Evolutionary conservation across 768 basidiomycete genomes (phyloP).

Genomic region (Galerina sulciceps): DNA sequence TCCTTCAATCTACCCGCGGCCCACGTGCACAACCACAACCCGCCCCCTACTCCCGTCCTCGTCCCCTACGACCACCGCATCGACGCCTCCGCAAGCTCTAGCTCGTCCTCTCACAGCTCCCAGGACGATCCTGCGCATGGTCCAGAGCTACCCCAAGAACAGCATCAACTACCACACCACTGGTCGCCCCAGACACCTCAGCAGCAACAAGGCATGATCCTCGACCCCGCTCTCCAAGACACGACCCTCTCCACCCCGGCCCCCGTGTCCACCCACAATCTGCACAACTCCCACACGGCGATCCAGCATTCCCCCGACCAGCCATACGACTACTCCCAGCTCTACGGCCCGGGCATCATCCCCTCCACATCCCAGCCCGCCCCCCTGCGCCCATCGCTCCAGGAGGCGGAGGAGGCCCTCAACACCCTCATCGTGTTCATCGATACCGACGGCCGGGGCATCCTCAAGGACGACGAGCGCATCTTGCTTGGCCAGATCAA

Average conservation of each 20-base stretch:
- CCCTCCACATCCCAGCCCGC: conserved; percentile 29
- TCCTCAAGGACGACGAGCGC: conserved; percentile 39
- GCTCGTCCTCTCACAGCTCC: too few species aligned
- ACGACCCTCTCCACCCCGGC: neutral
- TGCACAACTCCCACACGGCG: conserved; percentile 10
- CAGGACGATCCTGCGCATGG: neutral
- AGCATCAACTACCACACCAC: neutral
- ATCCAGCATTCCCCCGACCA: conserved; percentile 23
- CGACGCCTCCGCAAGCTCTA: too few species aligned
- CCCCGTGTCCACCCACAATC: neutral
- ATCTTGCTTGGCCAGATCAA: conserved; percentile 51
- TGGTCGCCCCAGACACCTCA: neutral
- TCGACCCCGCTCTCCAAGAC: conserved; percentile 17
- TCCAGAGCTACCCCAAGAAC: neutral
- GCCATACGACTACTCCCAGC: neutral
- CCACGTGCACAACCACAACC: neutral
- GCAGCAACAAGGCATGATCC: conserved; percentile 1
- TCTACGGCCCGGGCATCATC: conserved; percentile 1
- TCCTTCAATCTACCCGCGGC: neutral
- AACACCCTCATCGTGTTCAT: conserved; percentile 58
- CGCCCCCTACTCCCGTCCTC: neutral
- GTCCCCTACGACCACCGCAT: neutral
- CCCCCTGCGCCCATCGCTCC: conserved; percentile 52
- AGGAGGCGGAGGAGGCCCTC: conserved; percentile 43
- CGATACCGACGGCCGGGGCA: conserved; percentile 36